Evolutionary conservation across 2,329 filamentous ascomycete genomes (phyloP), one percentile per base, ranked within the genome.

Genomic region (Phaeosphaeria sp.): DNA sequence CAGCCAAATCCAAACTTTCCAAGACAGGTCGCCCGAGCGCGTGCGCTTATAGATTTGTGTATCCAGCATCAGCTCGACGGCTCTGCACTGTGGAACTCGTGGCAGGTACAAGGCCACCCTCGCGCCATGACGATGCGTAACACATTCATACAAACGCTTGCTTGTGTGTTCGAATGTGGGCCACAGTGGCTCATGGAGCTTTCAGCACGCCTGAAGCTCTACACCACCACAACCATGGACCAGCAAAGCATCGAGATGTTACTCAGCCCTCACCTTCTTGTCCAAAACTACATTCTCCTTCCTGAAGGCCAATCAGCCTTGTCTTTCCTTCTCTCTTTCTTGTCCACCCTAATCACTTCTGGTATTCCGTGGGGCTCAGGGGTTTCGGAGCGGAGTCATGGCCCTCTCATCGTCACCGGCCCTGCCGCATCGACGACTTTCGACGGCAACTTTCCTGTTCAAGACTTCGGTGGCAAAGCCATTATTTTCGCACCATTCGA

Each of bases 111-210:
- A 1, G 59, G 68, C 13, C 76, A 80, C 30, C 61, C 69, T 3
- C 72, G 77, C 17, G 75, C 76, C 20, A 68, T 75, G 15, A 66
- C 73, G 2, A 76, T 80, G 69, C 66, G 68, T n/a, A 79, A 79
- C 39, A 72, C 78, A 4, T 81, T 79, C 64, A 69, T 74, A 15
- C 76, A 80, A 53, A 79, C 77, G 4, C 67, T 81, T 2, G 75
- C 77, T 2, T 80, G 78, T 59, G 66, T 77, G 1, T 73, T 80
- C 53, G 69, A 74, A 9, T 79, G 76, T 60, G 79, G 79, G 2
- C 63, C 76, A 0, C 63, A 74, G 36, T 81, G 77, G 77, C 65
- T 79, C 11, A 59, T 73, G 15, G 73, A 79, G 22, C 65, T 79
- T 2, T 71, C 71, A 49, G 59, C 66, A 6, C 69, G 67, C 24